Evolutionary conservation across 176 grass and related monocot species (phyloP), one percentile per base, ranked within the genome.

Genomic region (Oryza rufipogon): DNA sequence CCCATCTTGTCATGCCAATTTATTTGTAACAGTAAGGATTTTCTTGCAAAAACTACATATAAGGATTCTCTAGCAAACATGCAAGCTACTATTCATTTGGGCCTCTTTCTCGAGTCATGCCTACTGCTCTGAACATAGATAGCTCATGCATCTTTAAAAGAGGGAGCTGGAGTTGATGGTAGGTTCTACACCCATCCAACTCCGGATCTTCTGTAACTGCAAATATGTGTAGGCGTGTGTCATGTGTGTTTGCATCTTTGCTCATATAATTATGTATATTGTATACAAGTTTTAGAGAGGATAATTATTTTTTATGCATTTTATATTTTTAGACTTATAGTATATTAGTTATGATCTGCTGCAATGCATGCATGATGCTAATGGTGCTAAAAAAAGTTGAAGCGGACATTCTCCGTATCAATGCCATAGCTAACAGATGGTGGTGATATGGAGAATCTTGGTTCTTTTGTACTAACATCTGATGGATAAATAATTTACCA

Each of bases 91-190:
- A 48, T 56, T 54, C 19, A 36, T 56, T 34, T 36, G 19, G 11
- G 2, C 14, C 36, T 56, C 45, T 80, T 36, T 20, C 69, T 70
- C 33, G 17, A 65, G 48, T 28, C 67, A 17, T 89, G 42, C 9
- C 9, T 44, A 44, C 42, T 44, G 60, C 25, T 64, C 51, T 81
- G 51, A 70, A 76, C 71, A 48, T 78, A 67, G 36, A 68, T 75
- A 68, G 38, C 56, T 70, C 4, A 20, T 42, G 45, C 56, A 9
- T 61, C 16, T 56, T 56, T 7, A 56, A 7, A 15, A 20, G 16
- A 20, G 15, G 16, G 14, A 20, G 16, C 6, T 14, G 54, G 54
- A 20, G 54, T n/a, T 58, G 54, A 58, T 58, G 54, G 54, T 58
- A 58, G 1, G 14, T 58, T 58, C 19, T 58, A 20, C 17, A 58